Evolutionary conservation across 202 grass and related monocot species (phyloP).

Genomic region (Saccharum hybrid): DNA sequence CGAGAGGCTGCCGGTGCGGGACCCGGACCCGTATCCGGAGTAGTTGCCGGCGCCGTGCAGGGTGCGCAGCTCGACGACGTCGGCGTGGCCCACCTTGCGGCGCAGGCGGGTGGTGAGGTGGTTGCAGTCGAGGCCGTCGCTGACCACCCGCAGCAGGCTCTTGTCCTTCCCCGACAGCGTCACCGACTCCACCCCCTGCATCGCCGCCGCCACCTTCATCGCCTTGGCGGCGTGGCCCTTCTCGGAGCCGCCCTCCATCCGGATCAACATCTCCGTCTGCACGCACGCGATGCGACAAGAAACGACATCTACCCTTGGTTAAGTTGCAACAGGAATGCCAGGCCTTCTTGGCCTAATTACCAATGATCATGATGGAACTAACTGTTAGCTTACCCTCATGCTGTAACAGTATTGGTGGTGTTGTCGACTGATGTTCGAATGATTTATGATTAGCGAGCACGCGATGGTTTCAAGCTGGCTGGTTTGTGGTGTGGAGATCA

Average conservation of each 20-base stretch:
- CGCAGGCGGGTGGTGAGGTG: constrained; percentile 54
- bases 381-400: too few relatives aligned
- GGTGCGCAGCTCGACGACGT: constrained; percentile 53
- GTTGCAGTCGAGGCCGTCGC: constrained; percentile 62
- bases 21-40: not conserved
- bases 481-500: too few relatives aligned
- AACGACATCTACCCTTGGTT: too few relatives aligned
- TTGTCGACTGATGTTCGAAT: too few relatives aligned
- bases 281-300: not conserved
- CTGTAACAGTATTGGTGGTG: too few relatives aligned
- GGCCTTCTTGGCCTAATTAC: too few relatives aligned
- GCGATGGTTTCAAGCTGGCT: too few relatives aligned
- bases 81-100: constrained; percentile 52
- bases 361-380: too few relatives aligned
- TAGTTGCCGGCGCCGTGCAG: constrained; percentile 2
- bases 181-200: constrained; percentile 59
- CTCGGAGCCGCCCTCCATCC: constrained; percentile 45
- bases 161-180: constrained; percentile 49
- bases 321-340: too few relatives aligned
- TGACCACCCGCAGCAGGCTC: constrained; percentile 51
- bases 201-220: constrained; percentile 53
- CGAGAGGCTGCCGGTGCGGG: not conserved
- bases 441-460: too few relatives aligned
- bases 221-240: constrained; percentile 63
- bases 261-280: constrained; percentile 64